Conservation (phyloP, 495 filamentous ascomycete species). For the Xylaria telfairii region DNA sequence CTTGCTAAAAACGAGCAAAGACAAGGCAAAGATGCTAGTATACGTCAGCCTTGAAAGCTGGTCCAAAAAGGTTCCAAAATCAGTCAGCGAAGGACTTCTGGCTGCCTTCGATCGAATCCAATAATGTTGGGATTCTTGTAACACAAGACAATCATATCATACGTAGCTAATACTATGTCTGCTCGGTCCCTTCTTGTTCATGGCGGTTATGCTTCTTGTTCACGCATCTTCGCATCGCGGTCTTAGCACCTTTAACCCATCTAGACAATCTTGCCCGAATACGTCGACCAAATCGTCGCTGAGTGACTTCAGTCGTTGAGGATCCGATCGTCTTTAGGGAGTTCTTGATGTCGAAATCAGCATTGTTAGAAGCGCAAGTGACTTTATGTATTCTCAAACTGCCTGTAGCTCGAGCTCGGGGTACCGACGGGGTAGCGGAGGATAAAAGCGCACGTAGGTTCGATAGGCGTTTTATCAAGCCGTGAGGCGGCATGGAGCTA, state of each 20-base stretch:
- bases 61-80: conserved; percentile 41
- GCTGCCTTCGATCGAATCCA: conserved; percentile 36
- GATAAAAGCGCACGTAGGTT: conserved; percentile 34
- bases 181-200: conserved; percentile 1
- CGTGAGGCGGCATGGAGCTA: conserved; percentile 24
- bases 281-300: conserved; percentile 26
- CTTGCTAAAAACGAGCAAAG: conserved; percentile 32
- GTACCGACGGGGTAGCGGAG: conserved; percentile 9
- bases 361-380: conserved; percentile 15
- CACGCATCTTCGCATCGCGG: conserved; percentile 33
- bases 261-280: conserved; percentile 33
- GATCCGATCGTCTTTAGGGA: conserved; percentile 3
- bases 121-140: conserved; percentile 33
- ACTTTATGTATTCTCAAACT: conserved; percentile 5
- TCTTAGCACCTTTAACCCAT: conserved; percentile 37
- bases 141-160: conserved; percentile 23
- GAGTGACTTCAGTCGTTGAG: not conserved
- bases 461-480: conserved; percentile 35
- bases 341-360: conserved; percentile 19
- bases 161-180: conserved; percentile 13
- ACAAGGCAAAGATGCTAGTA: conserved; percentile 30
- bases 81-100: conserved; percentile 29
- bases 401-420: not conserved
- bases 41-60: conserved; percentile 28
- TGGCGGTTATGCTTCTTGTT: conserved; percentile 26